Evolutionary conservation across 1,284 basidiomycete genomes (phyloP).

Genomic region (Inonotus obliquus): DNA sequence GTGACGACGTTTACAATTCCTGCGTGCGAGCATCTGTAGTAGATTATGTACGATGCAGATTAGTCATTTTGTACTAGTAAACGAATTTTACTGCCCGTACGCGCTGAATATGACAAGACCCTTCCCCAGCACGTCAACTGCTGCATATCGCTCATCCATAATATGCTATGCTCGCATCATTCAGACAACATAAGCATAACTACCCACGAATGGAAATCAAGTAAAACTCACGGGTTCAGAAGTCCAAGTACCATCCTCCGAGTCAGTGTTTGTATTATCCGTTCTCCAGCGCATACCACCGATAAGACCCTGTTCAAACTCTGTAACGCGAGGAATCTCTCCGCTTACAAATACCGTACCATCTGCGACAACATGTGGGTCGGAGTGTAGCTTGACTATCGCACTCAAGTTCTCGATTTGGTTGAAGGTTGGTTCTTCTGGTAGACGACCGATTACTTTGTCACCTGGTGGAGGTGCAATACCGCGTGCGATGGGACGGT

Average conservation of each 20-base stretch:
- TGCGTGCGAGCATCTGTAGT: conserved; percentile 69
- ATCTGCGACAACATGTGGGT: conserved; percentile 59
- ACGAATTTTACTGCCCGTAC: conserved; percentile 34
- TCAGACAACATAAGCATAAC: not conserved
- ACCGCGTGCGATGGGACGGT: conserved; percentile 67
- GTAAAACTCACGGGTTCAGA: conserved; percentile 51
- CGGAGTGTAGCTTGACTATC: conserved; percentile 46
- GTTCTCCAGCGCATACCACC: conserved; percentile 59
- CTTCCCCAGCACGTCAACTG: conserved; percentile 71
- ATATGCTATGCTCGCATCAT: conserved; percentile 47
- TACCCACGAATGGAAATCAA: not conserved
- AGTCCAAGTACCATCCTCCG: conserved; percentile 46
- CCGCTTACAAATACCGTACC: conserved; percentile 71
- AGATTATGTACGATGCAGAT: not conserved
- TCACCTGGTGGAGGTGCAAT: conserved; percentile 59
- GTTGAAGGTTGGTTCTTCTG: conserved; percentile 66
- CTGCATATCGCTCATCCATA: conserved; percentile 78
- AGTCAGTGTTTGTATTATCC: conserved; percentile 29
- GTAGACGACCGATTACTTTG: conserved; percentile 55
- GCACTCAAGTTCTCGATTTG: conserved; percentile 56
- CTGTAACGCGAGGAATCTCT: conserved; percentile 66
- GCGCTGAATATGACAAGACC: conserved; percentile 80
- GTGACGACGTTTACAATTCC: conserved; percentile 80
- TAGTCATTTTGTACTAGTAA: not conserved
- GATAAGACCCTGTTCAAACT: conserved; percentile 63